Base-by-base conservation (phyloP, 225 moss, liverwort and hornwort species). In the Antitrichia curtipendula region DNA sequence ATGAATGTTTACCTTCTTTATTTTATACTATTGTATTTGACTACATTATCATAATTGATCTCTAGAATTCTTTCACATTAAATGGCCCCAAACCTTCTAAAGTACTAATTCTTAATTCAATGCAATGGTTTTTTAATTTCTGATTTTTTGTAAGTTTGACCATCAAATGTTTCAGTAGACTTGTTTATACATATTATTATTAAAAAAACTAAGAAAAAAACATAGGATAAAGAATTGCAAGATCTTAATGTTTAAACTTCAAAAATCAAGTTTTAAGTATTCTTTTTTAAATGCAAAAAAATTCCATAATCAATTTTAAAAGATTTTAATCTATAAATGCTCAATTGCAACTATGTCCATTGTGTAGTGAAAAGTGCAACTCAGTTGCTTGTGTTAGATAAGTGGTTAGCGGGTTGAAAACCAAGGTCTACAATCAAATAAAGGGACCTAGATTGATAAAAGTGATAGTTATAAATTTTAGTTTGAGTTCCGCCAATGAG, bases 341-440 rank as follows among this genome's bases (percentile, higher is more conserved):
- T 14, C 0, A 0, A 13, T 22, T 66, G n/a, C 12, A 12, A 66
- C 66, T 4, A 66, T 66, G 5, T 66, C 22, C 0, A 0, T 0
- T n/a, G 1, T 0, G 0, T 3, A 22, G 2, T n/a, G 12, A 66
- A 66, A 22, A 66, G 0, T n/a, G 1, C 12, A 11, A 12, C 5
- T 38, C 2, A 66, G 4, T 36, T 65, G 7, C 29, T 1, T 15
- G 7, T 1, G 1, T 4, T 21, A 66, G 0, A 19, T 68, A 38
- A 12, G 21, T 64, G 1, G 19, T 10, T 20, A 22, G 7, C 0
- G 1, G 22, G 2, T 22, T 68, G 9, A 23, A 38, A 68, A 22
- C 6, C 5, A 38, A 0, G 4, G 12, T 38, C 22, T 66, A 12
- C n/a, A 68, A 68, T 68, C 13, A 12, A 38, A n/a, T 10, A n/a